Conservation (phyloP, 495 filamentous ascomycete genomes). For the Polyplosphaeria fusca region DNA sequence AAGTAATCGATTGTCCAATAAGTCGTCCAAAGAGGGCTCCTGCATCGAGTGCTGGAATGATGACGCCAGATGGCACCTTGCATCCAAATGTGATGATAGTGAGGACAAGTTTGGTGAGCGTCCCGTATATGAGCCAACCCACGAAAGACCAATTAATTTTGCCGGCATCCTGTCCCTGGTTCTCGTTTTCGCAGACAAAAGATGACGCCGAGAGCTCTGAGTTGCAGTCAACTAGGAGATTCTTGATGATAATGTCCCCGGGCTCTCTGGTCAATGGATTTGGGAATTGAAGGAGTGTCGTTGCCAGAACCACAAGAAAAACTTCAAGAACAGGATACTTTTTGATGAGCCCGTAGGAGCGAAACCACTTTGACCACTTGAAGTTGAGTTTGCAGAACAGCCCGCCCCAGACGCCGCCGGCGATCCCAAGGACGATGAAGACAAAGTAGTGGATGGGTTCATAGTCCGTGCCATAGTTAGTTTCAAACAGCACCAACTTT, state of each 20-base stretch:
- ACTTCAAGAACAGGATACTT: slow-evolving; percentile 54
- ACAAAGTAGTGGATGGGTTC: slow-evolving; percentile 53
- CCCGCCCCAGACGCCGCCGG: slow-evolving; percentile 55
- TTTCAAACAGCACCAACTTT: slow-evolving; percentile 59
- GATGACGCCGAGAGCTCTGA: slow-evolving; percentile 26
- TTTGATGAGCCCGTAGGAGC: slow-evolving; percentile 51
- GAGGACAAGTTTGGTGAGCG: slow-evolving; percentile 51
- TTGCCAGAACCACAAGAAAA: slow-evolving; percentile 51
- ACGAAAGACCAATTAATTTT: slow-evolving; percentile 40
- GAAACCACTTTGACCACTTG: slow-evolving; percentile 55
- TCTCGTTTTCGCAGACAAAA: slow-evolving; percentile 53
- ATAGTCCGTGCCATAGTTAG: slow-evolving; percentile 55
- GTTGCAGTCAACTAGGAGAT: slow-evolving; percentile 54
- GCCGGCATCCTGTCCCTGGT: slow-evolving; percentile 3
- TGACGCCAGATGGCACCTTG: slow-evolving; percentile 58
- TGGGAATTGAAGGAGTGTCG: slow-evolving; percentile 54
- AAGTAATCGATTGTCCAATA: slow-evolving; percentile 49
- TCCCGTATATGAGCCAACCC: slow-evolving; percentile 52
- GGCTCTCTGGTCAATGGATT: slow-evolving; percentile 52
- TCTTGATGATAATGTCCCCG: slow-evolving; percentile 54
- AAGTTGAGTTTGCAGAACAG: slow-evolving; percentile 57
- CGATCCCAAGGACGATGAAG: slow-evolving; percentile 55
- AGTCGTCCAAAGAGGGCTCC: slow-evolving; percentile 57
- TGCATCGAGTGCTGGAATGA: slow-evolving; percentile 57
- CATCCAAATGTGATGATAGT: slow-evolving; percentile 57